Evolutionary conservation across 805 yeast genomes (phyloP).

Genomic region (Candida lessepsii): DNA sequence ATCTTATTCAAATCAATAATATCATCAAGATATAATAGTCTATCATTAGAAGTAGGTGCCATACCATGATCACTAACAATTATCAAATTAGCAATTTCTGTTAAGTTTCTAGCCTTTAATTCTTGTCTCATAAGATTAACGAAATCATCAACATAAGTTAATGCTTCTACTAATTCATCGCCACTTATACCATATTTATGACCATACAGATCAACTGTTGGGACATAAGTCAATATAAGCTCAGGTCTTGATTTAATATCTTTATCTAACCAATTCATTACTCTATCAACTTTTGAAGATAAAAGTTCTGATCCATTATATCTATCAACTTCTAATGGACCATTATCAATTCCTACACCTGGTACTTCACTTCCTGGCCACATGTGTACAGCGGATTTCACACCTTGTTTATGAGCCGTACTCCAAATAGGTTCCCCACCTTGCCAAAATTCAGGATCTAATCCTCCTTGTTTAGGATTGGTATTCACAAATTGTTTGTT

Average conservation of each 20-base stretch:
- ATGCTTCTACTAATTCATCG: conserved; percentile 49
- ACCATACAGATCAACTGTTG: conserved; percentile 77
- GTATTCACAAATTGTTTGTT: conserved; percentile 63
- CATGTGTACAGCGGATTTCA: conserved; percentile 81
- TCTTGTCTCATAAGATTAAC: conserved; percentile 50
- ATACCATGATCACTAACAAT: conserved; percentile 91
- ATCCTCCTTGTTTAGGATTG: conserved; percentile 48
- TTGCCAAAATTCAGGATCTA: conserved; percentile 65
- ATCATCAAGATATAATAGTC: conserved; percentile 74
- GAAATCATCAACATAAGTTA: conserved; percentile 64
- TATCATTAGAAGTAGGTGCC: conserved; percentile 77
- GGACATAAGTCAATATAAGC: conserved; percentile 73
- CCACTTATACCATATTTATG: conserved; percentile 73
- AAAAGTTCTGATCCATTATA: conserved; percentile 66
- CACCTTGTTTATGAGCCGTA: conserved; percentile 63
- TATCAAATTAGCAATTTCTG: conserved; percentile 66
- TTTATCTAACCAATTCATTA: conserved; percentile 67
- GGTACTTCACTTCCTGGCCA: conserved; percentile 93
- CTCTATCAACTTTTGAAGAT: conserved; percentile 52
- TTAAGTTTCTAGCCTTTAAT: conserved; percentile 53
- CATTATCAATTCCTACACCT: conserved; percentile 39
- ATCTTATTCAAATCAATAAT: conserved; percentile 53
- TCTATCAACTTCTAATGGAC: conserved; percentile 51
- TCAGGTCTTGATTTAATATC: conserved; percentile 63
- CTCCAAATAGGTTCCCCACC: conserved; percentile 91